Evolutionary conservation across 352 stramenopile genomes (phyloP).

Genomic region (Phytophthora lateralis): DNA sequence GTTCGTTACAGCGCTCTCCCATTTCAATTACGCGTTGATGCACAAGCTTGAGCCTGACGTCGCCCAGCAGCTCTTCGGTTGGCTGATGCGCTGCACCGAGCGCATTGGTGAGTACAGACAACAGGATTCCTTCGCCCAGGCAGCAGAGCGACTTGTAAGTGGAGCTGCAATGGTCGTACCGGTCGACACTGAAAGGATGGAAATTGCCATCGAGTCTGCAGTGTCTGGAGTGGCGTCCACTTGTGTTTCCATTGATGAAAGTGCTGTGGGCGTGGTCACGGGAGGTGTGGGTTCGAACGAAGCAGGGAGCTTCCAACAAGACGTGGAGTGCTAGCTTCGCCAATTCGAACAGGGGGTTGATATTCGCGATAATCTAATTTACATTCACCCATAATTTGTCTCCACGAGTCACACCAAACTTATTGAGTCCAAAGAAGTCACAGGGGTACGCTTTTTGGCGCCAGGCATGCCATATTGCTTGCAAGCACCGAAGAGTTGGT

Average conservation of each 20-base stretch:
- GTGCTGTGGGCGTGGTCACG: neutral
- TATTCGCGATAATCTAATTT: constrained; percentile 10
- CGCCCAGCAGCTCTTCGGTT: constrained; percentile 51
- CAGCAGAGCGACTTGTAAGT: constrained; percentile 41
- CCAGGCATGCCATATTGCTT: constrained; percentile 59
- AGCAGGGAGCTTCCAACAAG: constrained; percentile 14
- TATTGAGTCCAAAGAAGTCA: constrained; percentile 28
- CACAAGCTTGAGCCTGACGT: constrained; percentile 49
- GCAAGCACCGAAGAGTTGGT: constrained; percentile 63
- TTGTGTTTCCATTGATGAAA: neutral
- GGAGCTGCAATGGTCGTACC: neutral
- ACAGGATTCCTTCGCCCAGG: constrained; percentile 50
- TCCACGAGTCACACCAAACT: constrained; percentile 26
- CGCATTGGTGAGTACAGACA: constrained; percentile 41
- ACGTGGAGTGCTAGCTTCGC: constrained; percentile 10
- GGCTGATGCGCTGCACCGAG: constrained; percentile 59
- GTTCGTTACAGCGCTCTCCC: constrained; percentile 51
- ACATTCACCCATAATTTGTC: neutral
- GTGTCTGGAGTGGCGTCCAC: neutral
- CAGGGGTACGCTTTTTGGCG: constrained; percentile 15
- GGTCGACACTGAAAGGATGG: constrained; percentile 8
- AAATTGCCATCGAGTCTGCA: constrained; percentile 22
- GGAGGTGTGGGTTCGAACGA: constrained; percentile 5
- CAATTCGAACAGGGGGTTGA: neutral
- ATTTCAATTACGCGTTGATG: constrained; percentile 74